Evolutionary conservation across 2,329 filamentous ascomycete genomes (phyloP), one percentile per base, ranked within the genome.

Genomic region (Ophiostoma fasciatum): DNA sequence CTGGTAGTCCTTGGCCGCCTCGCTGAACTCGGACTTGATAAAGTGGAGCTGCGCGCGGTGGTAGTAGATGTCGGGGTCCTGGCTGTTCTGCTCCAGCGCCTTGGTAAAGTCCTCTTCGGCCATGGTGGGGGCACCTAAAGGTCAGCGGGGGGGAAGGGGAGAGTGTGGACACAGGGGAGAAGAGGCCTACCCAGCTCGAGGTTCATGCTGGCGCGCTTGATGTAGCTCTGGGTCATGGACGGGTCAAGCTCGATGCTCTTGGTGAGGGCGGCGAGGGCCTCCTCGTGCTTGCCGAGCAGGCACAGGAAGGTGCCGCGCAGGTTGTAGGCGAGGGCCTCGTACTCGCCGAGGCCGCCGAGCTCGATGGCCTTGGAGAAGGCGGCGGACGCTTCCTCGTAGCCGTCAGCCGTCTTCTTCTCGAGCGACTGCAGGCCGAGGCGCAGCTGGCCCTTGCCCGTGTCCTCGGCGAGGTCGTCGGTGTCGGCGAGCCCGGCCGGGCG

Each of bases 121-220:
- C 52, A 78, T 78, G n/a, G 85, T 80, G 36, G 83, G 81, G 51
- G 88, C 78, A 44, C 82, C 79, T 82, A 45, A 34, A 3, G 27
- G 4, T 10, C 12, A 17, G 8, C 14, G n/a, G 17, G 15, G 18
- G 10, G 14, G 14, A 30, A 19, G 21, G 6, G 39, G 26, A 15
- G 18, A 33, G 11, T 9, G 15, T 28, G 10, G 14, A 28, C 5
- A 35, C 9, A 12, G 1, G 17, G 21, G 20, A 22, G 13, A 10
- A 7, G 23, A 53, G 71, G 9, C 9, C 25, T 66, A 80, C 81
- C 87, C 42, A 90, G 76, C 62, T 98, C 90, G 27, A 98, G 69
- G 57, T 92, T 83, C 79, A 98, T 93, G 68, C 87, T 96, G 37
- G 90, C 90, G 41, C 90, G 81, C 71, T 98, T 98, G 64, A 98